These are phyloP conservation scores for Nitzschia sp. DNA, from an alignment of 108 stramenopile genomes.

Conservation along the genomic window DNA sequence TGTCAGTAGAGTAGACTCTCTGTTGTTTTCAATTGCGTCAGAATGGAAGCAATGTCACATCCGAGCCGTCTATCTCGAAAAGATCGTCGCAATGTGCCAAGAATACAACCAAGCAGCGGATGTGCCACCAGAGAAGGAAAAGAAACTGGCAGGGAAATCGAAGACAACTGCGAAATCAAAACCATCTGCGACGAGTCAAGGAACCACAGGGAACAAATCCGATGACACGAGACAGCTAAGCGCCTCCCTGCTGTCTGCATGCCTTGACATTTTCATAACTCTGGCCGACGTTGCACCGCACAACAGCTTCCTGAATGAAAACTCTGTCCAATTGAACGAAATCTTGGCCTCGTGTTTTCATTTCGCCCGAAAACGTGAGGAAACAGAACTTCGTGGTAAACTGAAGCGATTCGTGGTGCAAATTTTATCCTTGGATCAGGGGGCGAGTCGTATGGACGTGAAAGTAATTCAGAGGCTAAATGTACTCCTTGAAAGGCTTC, in stretches of 20 bases:
- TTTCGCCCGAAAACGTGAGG: neutral
- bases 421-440: slow-evolving; percentile 7
- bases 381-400: slow-evolving; percentile 17
- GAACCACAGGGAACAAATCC: slow-evolving; percentile 8
- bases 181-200: neutral
- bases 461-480: slow-evolving; percentile 21
- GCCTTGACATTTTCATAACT: slow-evolving; percentile 46
- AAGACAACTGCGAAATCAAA: slow-evolving; percentile 10
- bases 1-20: slow-evolving; percentile 15
- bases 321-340: slow-evolving; percentile 29
- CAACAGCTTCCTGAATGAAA: slow-evolving; percentile 38
- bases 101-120: slow-evolving; percentile 8
- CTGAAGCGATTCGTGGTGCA: slow-evolving; percentile 30
- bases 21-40: slow-evolving; percentile 34
- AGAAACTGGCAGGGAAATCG: slow-evolving; percentile 3
- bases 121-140: neutral
- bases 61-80: slow-evolving; percentile 58
- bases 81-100: slow-evolving; percentile 48
- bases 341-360: slow-evolving; percentile 39
- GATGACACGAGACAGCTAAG: slow-evolving; percentile 22
- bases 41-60: slow-evolving; percentile 40
- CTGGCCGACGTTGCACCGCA: slow-evolving; percentile 27
- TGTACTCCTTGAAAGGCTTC: slow-evolving; percentile 27
- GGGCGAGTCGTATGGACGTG: neutral
- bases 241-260: slow-evolving; percentile 30